Conservation (phyloP, 306 rosid species). For the Albizia julibrissin region DNA sequence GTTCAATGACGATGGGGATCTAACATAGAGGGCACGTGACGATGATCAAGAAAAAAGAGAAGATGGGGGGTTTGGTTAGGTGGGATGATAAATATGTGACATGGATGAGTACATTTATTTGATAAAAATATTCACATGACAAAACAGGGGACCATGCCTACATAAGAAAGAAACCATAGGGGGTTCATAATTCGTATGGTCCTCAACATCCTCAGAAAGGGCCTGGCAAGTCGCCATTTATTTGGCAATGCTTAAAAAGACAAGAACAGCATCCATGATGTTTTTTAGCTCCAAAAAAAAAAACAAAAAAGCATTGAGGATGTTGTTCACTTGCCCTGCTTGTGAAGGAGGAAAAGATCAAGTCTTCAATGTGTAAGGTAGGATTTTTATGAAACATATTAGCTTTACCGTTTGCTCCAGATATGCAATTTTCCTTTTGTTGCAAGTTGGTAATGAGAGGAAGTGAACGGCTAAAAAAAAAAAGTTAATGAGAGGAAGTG, state of each 20-base stretch:
- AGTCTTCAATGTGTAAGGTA: constrained; percentile 28
- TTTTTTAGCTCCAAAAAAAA: background rate
- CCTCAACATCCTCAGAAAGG: constrained; percentile 19
- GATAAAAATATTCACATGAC: constrained; percentile 41
- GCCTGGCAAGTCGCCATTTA: constrained; percentile 30
- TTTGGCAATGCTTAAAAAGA: constrained; percentile 39
- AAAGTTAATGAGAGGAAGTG: constrained; percentile 11
- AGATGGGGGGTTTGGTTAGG: constrained; percentile 59
- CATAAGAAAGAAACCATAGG: constrained; percentile 30
- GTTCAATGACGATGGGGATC: constrained; percentile 45
- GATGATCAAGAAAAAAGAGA: constrained; percentile 45
- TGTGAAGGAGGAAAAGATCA: constrained; percentile 14
- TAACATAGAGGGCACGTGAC: constrained; percentile 49
- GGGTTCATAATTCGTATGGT: constrained; percentile 31
- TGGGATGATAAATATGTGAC: constrained; percentile 62
- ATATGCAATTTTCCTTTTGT: constrained; percentile 20
- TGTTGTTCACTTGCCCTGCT: constrained; percentile 21
- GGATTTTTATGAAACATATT: constrained; percentile 7
- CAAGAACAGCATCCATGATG: constrained; percentile 29
- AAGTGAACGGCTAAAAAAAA: too few species aligned
- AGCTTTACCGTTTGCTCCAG: constrained; percentile 22
- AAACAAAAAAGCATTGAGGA: constrained; percentile 39
- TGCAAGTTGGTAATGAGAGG: constrained; percentile 28
- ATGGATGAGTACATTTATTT: constrained; percentile 40
- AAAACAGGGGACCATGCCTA: constrained; percentile 66